Evolutionary conservation across 306 rosid species (phyloP).

Genomic region (Lathyrus oleraceus): DNA sequence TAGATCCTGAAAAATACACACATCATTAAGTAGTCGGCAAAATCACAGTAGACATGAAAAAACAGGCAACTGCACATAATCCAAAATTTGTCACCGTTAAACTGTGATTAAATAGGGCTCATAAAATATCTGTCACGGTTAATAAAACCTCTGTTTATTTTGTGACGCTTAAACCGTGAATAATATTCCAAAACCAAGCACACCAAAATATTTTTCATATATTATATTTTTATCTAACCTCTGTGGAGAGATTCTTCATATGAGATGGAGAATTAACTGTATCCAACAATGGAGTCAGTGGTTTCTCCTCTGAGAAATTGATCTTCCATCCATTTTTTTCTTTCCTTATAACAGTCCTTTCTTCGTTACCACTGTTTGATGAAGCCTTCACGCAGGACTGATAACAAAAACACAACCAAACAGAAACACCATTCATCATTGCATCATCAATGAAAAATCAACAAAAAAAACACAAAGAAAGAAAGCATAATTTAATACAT

Average conservation of each 20-base stretch:
- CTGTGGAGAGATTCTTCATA: slow-evolving; percentile 69
- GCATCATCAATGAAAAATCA: neutral
- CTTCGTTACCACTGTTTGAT: slow-evolving; percentile 36
- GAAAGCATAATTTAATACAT: neutral
- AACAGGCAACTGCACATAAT: no score
- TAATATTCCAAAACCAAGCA: no score
- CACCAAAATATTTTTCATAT: no score
- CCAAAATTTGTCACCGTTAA: no score
- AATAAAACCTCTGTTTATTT: no score
- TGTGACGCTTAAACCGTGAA: no score
- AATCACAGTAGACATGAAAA: no score
- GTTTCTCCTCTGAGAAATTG: slow-evolving; percentile 57
- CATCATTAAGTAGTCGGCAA: neutral
- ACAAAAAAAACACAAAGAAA: neutral
- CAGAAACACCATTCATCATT: slow-evolving; percentile 8
- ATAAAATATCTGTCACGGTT: no score
- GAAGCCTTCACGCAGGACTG: slow-evolving; percentile 67
- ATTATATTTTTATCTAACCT: slow-evolving; percentile 39
- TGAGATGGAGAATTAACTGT: slow-evolving; percentile 75
- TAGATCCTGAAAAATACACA: slow-evolving; percentile 58
- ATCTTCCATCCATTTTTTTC: slow-evolving; percentile 62
- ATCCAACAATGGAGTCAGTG: slow-evolving; percentile 80
- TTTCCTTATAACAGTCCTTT: slow-evolving; percentile 43
- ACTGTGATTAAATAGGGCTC: no score
- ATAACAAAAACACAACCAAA: slow-evolving; percentile 1